phyloP scores from a whole-genome alignment of 2,329 filamentous ascomycete genomes.

The Colletotrichum tofieldiae region DNA sequence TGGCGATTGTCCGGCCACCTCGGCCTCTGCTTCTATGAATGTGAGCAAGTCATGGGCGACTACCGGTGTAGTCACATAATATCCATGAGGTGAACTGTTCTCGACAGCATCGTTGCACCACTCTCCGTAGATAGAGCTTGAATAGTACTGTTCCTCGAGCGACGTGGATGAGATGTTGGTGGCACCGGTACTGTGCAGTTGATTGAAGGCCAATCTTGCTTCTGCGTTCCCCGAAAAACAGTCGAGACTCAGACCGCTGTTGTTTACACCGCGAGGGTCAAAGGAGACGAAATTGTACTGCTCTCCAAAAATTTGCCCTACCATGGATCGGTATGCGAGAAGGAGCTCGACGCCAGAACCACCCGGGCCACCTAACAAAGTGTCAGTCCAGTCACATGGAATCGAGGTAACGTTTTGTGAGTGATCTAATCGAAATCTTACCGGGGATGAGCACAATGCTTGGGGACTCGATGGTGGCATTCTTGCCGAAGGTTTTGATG shows the following conservation, averaged over 20 bases:
- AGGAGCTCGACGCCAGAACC: not conserved
- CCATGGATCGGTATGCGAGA: conserved; percentile 35
- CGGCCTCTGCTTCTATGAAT: not conserved
- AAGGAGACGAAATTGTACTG: conserved; percentile 60
- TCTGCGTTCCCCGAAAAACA: conserved; percentile 49
- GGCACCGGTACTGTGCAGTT: not conserved
- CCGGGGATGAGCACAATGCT: conserved; percentile 1
- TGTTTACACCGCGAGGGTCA: conserved; percentile 59
- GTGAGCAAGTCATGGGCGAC: not conserved
- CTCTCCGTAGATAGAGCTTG: conserved; percentile 51
- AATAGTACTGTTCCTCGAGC: conserved; percentile 51
- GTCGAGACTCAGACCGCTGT: conserved; percentile 50
- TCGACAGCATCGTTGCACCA: conserved; percentile 52
- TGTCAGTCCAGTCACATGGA: not conserved
- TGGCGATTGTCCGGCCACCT: not conserved
- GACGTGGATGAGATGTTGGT: conserved; percentile 49
- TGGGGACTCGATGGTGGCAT: not conserved
- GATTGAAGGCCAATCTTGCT: not conserved
- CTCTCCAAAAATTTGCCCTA: conserved; percentile 52
- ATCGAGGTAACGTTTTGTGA: not conserved
- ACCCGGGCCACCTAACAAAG: not conserved
- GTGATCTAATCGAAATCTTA: not conserved
- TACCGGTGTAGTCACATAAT: not conserved
- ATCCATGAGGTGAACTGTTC: conserved; percentile 46
- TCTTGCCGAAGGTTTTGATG: not conserved